Conservation (phyloP, 768 basidiomycete genomes). For the Phaffia australis region DNA sequence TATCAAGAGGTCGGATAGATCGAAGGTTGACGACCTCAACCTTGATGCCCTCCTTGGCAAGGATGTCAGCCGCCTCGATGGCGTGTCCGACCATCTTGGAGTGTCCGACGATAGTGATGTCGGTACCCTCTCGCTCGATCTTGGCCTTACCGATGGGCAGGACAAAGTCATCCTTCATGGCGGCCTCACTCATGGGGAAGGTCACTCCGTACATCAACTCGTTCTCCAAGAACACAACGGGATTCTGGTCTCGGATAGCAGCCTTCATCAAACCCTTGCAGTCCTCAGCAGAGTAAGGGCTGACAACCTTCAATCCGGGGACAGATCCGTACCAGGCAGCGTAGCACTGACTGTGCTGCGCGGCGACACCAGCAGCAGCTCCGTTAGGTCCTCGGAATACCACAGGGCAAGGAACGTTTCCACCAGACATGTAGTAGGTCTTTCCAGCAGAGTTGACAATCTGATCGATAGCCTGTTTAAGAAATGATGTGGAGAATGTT, state of each 20-base stretch:
- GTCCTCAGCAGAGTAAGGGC: slow-evolving; percentile 96
- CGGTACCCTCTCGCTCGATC: slow-evolving; percentile 80
- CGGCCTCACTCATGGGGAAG: slow-evolving; percentile 91
- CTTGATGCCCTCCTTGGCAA: slow-evolving; percentile 93
- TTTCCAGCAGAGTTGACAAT: slow-evolving; percentile 99
- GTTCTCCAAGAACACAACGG: slow-evolving; percentile 97
- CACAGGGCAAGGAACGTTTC: slow-evolving; percentile 94
- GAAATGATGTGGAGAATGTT: background rate
- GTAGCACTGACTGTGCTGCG: slow-evolving; percentile 97
- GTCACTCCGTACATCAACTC: slow-evolving; percentile 96
- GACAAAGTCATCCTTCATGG: slow-evolving; percentile 88
- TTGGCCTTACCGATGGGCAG: slow-evolving; percentile 97
- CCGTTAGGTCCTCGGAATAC: slow-evolving; percentile 99
- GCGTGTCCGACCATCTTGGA: slow-evolving; percentile 95
- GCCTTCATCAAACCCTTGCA: slow-evolving; percentile 97
- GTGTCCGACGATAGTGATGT: slow-evolving; percentile 93
- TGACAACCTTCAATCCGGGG: slow-evolving; percentile 94
- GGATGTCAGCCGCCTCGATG: slow-evolving; percentile 80
- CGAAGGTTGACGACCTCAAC: slow-evolving; percentile 97
- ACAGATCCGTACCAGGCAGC: slow-evolving; percentile 69
- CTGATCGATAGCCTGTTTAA: slow-evolving; percentile 75
- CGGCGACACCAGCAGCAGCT: slow-evolving; percentile 89
- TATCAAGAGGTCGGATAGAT: slow-evolving; percentile 61
- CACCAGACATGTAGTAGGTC: slow-evolving; percentile 99
- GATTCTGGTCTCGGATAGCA: slow-evolving; percentile 96